Percentiles rank a stretch among this genome's conserved stretches.
phyloP scores from a whole-genome alignment of 306 rosid genomes.

The Luffa aegyptiaca region DNA sequence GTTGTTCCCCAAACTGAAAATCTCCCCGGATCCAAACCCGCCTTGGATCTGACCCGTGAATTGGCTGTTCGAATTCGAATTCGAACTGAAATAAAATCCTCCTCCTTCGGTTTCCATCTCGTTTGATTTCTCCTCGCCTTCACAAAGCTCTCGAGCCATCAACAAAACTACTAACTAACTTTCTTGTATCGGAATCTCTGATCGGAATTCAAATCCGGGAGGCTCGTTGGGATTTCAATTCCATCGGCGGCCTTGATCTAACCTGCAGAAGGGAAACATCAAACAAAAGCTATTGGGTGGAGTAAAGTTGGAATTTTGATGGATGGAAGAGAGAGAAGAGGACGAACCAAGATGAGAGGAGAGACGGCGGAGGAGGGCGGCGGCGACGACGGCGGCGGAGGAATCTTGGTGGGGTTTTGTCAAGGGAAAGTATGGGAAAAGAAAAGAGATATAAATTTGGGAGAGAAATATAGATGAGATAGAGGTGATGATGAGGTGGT shows the following conservation, averaged over 20 bases:
- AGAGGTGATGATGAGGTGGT: conserved; percentile 58
- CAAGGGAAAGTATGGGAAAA: conserved; percentile 11
- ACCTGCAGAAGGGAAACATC: background rate
- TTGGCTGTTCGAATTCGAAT: conserved; percentile 27
- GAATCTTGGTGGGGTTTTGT: background rate
- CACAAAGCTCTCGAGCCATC: conserved; percentile 49
- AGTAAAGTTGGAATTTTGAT: background rate
- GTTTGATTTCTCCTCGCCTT: conserved; percentile 30
- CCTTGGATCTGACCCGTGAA: conserved; percentile 55
- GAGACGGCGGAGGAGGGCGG: background rate
- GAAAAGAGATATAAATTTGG: conserved; percentile 32
- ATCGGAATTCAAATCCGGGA: background rate
- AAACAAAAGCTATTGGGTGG: background rate
- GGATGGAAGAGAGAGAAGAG: background rate
- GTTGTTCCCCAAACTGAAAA: conserved; percentile 44
- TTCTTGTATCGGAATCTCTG: background rate
- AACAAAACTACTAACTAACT: background rate
- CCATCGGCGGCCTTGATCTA: background rate
- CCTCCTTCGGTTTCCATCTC: conserved; percentile 25
- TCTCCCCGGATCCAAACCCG: conserved; percentile 44
- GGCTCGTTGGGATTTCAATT: background rate
- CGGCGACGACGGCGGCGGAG: conserved; percentile 1
- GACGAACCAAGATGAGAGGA: background rate
- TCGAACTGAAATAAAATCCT: conserved; percentile 44
- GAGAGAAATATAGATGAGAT: conserved; percentile 50